Conservation (phyloP, 164 flowering plant genomes). For the Berberis vulgaris region DNA sequence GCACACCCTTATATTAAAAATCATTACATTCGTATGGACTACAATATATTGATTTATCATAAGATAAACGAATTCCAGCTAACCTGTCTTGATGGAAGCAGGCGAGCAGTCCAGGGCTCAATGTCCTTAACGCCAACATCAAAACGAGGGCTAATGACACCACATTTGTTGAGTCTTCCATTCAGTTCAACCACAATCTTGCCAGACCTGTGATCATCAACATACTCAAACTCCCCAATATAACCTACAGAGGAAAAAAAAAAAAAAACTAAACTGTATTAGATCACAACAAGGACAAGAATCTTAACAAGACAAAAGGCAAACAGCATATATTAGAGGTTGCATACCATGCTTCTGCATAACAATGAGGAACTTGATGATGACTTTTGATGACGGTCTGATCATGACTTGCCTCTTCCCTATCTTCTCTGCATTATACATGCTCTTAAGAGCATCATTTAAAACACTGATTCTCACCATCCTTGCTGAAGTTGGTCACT, state of each 20-base stretch:
- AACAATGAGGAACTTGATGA: slow-evolving; percentile 55
- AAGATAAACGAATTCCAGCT: neutral
- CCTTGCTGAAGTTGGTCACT: neutral
- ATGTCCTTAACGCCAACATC: slow-evolving; percentile 67
- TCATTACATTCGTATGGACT: neutral
- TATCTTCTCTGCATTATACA: slow-evolving; percentile 67
- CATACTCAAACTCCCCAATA: slow-evolving; percentile 63
- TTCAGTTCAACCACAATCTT: slow-evolving; percentile 64
- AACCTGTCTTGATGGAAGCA: slow-evolving; percentile 70
- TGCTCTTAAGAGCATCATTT: slow-evolving; percentile 70
- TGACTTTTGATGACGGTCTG: slow-evolving; percentile 67
- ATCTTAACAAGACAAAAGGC: neutral
- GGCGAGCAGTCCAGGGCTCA: slow-evolving; percentile 65
- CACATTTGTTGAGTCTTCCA: slow-evolving; percentile 69
- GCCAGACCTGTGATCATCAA: slow-evolving; percentile 63
- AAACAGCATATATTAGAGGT: neutral
- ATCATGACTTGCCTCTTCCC: slow-evolving; percentile 71
- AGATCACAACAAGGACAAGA: neutral
- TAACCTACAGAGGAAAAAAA: slow-evolving; percentile 29
- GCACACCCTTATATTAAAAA: too few species aligned
- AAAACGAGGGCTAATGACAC: slow-evolving; percentile 69
- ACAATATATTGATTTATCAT: neutral
- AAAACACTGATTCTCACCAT: slow-evolving; percentile 63
- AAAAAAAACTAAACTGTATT: neutral
- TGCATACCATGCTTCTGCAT: slow-evolving; percentile 64